Evolutionary conservation across 176 grass and related monocot genomes (phyloP).

Genomic region (Triticum aestivum): DNA sequence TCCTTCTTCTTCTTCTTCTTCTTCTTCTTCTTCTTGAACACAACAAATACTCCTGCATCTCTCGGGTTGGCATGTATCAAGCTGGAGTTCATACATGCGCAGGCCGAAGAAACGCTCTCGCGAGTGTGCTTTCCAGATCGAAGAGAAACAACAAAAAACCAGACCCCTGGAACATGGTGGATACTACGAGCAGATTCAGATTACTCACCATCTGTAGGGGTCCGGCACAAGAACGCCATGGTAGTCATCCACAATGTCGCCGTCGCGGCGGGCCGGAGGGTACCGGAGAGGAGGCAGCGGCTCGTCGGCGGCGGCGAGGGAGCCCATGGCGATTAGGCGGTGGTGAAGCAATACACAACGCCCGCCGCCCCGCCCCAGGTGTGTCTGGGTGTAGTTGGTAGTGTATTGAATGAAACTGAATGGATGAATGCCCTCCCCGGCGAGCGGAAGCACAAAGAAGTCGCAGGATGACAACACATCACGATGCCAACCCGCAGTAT

Average conservation of each 20-base stretch:
- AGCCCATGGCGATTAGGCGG: slow-evolving; percentile 46
- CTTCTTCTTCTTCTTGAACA: no score
- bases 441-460: neutral
- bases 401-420: neutral
- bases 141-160: neutral
- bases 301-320: slow-evolving; percentile 39
- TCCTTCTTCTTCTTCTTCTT: neutral
- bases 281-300: slow-evolving; percentile 48
- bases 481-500: neutral
- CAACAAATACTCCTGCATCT: neutral
- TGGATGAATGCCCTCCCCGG: no score
- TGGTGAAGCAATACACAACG: neutral
- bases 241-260: slow-evolving; percentile 68
- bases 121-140: neutral
- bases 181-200: neutral
- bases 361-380: no score
- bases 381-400: neutral
- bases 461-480: neutral
- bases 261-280: slow-evolving; percentile 61
- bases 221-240: slow-evolving; percentile 77
- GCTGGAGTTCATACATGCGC: no score
- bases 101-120: no score
- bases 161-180: neutral
- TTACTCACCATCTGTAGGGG: slow-evolving; percentile 80
- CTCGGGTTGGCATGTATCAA: neutral